Evolutionary conservation across 176 grass and related monocot genomes (phyloP).

Genomic region (Tillandsia leiboldiana): DNA sequence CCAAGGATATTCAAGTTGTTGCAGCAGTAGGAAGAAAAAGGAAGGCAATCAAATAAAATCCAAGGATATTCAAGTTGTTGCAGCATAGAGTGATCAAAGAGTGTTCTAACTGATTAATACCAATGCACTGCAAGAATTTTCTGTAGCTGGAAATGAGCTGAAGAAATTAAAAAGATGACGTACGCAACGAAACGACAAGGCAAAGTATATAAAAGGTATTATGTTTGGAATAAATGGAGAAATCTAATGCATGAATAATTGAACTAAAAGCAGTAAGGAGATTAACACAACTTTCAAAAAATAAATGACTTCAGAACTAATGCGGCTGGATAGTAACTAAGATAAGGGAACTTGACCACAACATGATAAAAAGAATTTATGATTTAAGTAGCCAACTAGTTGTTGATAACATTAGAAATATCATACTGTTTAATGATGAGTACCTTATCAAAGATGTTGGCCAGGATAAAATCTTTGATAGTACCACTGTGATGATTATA

Average conservation of each 20-base stretch:
- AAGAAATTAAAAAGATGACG: too few species aligned
- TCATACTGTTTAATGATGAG: neutral
- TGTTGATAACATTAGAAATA: constrained; percentile 7
- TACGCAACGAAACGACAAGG: neutral
- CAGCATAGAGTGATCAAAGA: too few species aligned
- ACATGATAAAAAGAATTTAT: neutral
- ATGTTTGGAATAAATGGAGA: neutral
- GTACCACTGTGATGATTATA: constrained; percentile 59
- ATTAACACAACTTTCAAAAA: neutral
- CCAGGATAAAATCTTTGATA: constrained; percentile 56
- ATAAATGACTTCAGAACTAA: neutral
- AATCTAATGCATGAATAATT: neutral
- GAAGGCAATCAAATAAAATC: too few species aligned
- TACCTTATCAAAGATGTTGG: constrained; percentile 65
- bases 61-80: too few species aligned
- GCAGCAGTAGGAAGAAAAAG: too few species aligned
- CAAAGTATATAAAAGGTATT: neutral
- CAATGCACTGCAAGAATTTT: too few species aligned
- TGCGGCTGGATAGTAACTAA: neutral
- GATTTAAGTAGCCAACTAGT: neutral
- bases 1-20: too few species aligned
- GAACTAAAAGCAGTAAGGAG: neutral
- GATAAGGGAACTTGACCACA: neutral
- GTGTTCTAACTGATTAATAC: too few species aligned
- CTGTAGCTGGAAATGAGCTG: too few species aligned